Conservation (phyloP, 441 rosid genomes). For the Adansonia madagascariensis region DNA sequence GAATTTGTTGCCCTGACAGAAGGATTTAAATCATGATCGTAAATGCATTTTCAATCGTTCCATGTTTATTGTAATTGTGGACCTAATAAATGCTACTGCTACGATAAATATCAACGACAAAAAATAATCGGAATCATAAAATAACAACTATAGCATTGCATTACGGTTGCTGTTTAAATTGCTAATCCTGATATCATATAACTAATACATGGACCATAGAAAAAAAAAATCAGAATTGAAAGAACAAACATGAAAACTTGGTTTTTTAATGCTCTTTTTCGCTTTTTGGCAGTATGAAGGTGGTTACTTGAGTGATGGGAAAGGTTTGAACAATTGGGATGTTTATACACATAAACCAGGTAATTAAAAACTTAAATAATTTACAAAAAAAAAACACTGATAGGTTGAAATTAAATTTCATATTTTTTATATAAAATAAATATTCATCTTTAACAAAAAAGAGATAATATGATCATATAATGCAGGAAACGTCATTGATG, state of each 20-base stretch:
- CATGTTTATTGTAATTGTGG: too few species aligned
- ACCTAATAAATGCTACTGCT: too few species aligned
- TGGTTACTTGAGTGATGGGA: constrained; percentile 65
- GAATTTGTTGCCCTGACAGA: not conserved
- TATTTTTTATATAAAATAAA: not conserved
- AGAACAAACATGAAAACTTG: not conserved
- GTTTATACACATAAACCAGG: constrained; percentile 61
- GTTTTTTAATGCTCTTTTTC: not conserved
- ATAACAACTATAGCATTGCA: too few species aligned
- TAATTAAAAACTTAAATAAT: not conserved
- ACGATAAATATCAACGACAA: too few species aligned
- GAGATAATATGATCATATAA: not conserved
- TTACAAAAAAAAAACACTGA: too few species aligned
- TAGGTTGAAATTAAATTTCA: not conserved
- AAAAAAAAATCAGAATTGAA: too few species aligned
- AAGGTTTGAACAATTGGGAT: constrained; percentile 74
- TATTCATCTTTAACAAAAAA: not conserved
- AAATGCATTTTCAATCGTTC: too few species aligned
- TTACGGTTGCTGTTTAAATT: too few species aligned
- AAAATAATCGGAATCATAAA: too few species aligned
- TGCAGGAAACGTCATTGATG: constrained; percentile 53
- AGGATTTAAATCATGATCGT: too few species aligned
- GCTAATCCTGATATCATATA: too few species aligned
- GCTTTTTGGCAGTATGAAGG: constrained; percentile 60
- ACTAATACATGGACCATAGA: too few species aligned